Evolutionary conservation across 345 rosid species (phyloP), one percentile per base, ranked within the genome.

Genomic region (Toxicodendron radicans): DNA sequence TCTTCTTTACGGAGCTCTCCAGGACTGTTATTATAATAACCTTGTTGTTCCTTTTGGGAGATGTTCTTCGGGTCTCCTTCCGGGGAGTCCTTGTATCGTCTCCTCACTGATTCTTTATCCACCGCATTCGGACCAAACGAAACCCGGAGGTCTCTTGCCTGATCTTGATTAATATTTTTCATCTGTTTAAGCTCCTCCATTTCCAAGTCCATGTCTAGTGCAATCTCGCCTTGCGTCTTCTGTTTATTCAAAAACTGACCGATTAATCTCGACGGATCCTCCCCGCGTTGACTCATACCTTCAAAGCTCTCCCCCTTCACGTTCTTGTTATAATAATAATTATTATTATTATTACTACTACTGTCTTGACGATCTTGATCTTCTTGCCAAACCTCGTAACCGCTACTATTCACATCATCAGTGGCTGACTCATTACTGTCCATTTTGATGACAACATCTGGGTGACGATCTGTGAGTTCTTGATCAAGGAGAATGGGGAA

Each of bases 181-280:
- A 60, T 64, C 0, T 23, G 64, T 53, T 64, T 70, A 0, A 86
- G 70, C 71, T 85, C 92, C 17, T 90, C 89, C 80, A 85, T 88
- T 17, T 93, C 93, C 71, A 86, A 54, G 63, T 91, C 96, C 79
- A 95, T 86, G 43, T 93, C 96, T 12, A 95, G 69, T 2, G 92
- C 82, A 78, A 92, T 85, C 74, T 95, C 97, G 3, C 82, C 88
- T 1, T 2, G 49, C 3, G 17, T 10, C 57, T 58, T 77, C 49
- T 80, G 82, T 43, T 74, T 81, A 21, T 72, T 72, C 58, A 83
- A 61, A 64, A 83, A 78, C 71, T 83, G 78, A 27, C 82, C 64
- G 9, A 79, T 80, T 48, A 85, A 52, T 79, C 67, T 66, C 71
- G 90, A 82, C 13, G 89, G 81, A 12, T 23, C 54, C 5, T 13